A percentile compares a stretch with the other conserved stretches of the same genome.
These are phyloP conservation scores for Termitomyces sp. DNA, from an alignment of 768 basidiomycete species.

Conservation along the genomic window DNA sequence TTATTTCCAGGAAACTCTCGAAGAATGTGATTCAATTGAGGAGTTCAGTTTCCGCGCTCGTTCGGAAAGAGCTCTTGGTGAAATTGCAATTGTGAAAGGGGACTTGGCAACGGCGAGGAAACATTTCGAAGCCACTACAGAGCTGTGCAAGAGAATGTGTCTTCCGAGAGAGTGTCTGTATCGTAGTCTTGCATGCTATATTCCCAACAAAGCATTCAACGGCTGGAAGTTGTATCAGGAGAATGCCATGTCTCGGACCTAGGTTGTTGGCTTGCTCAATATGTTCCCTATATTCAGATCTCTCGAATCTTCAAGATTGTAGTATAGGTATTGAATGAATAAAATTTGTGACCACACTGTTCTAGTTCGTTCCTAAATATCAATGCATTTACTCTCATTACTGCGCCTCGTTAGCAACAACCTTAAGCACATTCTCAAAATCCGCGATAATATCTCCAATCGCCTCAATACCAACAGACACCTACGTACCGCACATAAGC, in stretches of 20 bases:
- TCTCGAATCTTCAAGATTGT: too few relatives aligned
- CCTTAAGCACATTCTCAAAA: conserved; percentile 27
- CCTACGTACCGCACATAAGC: conserved; percentile 1
- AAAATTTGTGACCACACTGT: too few relatives aligned
- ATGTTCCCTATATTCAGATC: too few relatives aligned
- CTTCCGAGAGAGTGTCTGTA: neutral
- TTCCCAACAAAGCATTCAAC: neutral
- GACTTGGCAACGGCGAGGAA: neutral
- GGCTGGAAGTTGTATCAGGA: conserved; percentile 7
- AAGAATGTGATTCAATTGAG: neutral
- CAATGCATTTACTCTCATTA: too few relatives aligned
- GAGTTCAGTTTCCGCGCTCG: neutral
- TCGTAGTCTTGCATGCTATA: neutral
- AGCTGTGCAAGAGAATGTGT: conserved; percentile 6
- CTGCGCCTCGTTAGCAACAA: neutral
- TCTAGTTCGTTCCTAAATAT: too few relatives aligned
- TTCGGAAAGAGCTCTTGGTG: conserved; percentile 6
- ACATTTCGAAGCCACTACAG: neutral
- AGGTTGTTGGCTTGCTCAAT: neutral
- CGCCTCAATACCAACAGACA: conserved; percentile 38
- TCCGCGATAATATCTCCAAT: conserved; percentile 40
- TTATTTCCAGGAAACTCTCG: neutral
- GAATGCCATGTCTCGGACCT: neutral
- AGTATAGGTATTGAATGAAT: too few relatives aligned
- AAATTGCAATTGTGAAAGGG: neutral